Conservation (phyloP, 768 basidiomycete species). For the Serendipita sp. region DNA sequence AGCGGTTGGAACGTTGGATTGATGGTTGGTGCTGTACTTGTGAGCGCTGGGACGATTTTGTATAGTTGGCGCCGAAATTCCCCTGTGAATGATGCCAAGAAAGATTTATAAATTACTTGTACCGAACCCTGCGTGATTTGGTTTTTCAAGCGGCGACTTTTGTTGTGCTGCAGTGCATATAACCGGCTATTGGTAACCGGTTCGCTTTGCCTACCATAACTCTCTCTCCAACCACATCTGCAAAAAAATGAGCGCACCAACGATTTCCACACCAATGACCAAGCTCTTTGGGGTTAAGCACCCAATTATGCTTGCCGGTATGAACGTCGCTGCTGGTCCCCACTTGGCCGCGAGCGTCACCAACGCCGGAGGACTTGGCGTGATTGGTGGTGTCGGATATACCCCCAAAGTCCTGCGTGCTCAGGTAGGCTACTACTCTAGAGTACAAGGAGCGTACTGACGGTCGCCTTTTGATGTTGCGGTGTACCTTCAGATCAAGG, state of each 20-base stretch:
- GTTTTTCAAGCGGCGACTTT: too few relatives aligned
- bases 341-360: conserved; percentile 82
- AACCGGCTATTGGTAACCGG: not conserved
- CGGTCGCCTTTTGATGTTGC: conserved; percentile 10
- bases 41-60: conserved; percentile 49
- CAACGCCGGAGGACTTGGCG: conserved; percentile 84
- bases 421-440: conserved; percentile 34
- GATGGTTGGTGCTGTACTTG: conserved; percentile 52
- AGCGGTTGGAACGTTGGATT: conserved; percentile 53
- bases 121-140: not conserved
- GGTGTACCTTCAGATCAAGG: conserved; percentile 40
- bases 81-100: not conserved
- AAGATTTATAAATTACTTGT: not conserved
- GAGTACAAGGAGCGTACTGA: conserved; percentile 11
- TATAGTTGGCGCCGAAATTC: conserved; percentile 21
- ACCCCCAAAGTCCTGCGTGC: conserved; percentile 64
- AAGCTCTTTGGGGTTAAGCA: conserved; percentile 78
- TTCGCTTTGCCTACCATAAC: not conserved
- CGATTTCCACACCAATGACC: conserved; percentile 68
- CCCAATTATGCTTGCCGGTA: conserved; percentile 68
- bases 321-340: conserved; percentile 80
- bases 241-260: conserved; percentile 1
- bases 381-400: conserved; percentile 80
- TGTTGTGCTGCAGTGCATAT: too few relatives aligned
- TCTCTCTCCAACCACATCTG: not conserved